Evolutionary conservation across 2,329 filamentous ascomycete species (phyloP).

Genomic region (Neonectria magnoliae): DNA sequence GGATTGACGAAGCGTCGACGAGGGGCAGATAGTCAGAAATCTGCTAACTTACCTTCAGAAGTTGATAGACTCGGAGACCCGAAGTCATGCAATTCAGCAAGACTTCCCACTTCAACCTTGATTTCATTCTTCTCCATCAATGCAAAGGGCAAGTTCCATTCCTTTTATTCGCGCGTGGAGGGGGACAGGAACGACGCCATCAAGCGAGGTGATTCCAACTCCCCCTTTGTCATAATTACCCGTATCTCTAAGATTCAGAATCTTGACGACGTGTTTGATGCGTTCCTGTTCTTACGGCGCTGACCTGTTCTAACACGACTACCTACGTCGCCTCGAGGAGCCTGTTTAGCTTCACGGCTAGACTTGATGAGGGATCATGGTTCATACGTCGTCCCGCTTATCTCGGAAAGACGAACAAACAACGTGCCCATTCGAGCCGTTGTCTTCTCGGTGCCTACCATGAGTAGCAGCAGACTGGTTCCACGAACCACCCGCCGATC

Average conservation of each 20-base stretch:
- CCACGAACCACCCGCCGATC: too few relatives aligned
- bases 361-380: background rate
- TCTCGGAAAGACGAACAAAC: slow-evolving; percentile 1
- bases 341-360: slow-evolving; percentile 5
- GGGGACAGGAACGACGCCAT: too few relatives aligned
- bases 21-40: too few relatives aligned
- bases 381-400: slow-evolving; percentile 3
- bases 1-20: too few relatives aligned
- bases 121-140: too few relatives aligned
- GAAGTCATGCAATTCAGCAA: too few relatives aligned
- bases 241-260: background rate
- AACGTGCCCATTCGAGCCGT: slow-evolving; percentile 4
- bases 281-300: slow-evolving; percentile 6
- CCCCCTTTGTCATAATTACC: background rate
- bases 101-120: too few relatives aligned
- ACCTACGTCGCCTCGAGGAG: slow-evolving; percentile 5
- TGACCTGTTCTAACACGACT: slow-evolving; percentile 10
- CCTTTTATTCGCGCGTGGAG: too few relatives aligned
- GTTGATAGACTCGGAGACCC: too few relatives aligned
- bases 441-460: background rate
- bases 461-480: too few relatives aligned
- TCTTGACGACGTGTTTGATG: background rate
- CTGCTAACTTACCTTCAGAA: too few relatives aligned
- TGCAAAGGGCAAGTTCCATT: too few relatives aligned
- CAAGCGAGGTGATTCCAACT: background rate